Evolutionary conservation across 2,329 filamentous ascomycete genomes (phyloP), one percentile per base, ranked within the genome.

Genomic region (Cadophora malorum): DNA sequence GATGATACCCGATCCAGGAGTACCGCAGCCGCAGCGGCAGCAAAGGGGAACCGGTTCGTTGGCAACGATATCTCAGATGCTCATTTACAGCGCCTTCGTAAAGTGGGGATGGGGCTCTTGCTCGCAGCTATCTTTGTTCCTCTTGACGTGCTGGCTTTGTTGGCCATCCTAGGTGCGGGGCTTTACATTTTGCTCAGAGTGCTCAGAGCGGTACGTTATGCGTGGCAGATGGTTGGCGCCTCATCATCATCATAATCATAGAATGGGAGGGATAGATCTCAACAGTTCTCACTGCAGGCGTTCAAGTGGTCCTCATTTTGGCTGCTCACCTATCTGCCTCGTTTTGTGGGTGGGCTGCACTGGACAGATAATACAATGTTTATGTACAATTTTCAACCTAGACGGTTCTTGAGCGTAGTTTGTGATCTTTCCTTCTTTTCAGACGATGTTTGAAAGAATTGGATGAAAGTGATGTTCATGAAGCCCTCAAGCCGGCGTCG

Each of bases 71-170:
- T 70, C 63, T 67, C 67, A 21, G 68, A 74, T 66, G 64, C 68
- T 23, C 62, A 71, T 23, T 52, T 75, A 19, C 69, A 62, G 63
- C 71, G 67, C 69, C 28, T 74, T n/a, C 73, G 74, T 59, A 76
- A 72, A 63, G 28, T 74, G 58, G 74, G 76, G 28, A 70, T 76
- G 74, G 74, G 69, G 35, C 68, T 78, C 67, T 67, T 77, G 41
- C 66, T 77, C 63, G 71, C 71, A 19, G 74, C 67, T 60, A 68
- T 78, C 68, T 75, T 77, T 66, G 33, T 77, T 59, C 76, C 76
- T 50, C 68, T 77, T 49, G 76, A 77, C 73, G 66, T 78, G 55
- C 68, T 78, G 55, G 70, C 68, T 33, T 65, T 74, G 47, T 38
- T 74, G 63, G 67, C 69, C n/a, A 55, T 76, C 62, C 35, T 73